A percentile compares a stretch with the other conserved stretches of the same genome.
Conservation (phyloP, 2,329 filamentous ascomycete species). For the Fusarium robinianum region DNA sequence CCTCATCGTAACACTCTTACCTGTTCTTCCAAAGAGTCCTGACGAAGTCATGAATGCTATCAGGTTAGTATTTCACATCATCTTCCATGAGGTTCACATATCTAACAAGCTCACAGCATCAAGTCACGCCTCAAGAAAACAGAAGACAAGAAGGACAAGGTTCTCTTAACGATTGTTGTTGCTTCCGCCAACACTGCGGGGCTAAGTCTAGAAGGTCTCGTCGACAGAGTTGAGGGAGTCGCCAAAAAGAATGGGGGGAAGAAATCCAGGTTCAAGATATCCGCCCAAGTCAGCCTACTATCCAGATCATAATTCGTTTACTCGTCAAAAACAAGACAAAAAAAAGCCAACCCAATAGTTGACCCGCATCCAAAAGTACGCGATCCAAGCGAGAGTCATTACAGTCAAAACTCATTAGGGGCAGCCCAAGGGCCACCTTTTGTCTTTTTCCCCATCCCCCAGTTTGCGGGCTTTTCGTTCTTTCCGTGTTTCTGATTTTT, state of each 20-base stretch:
- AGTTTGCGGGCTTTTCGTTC: too few relatives aligned
- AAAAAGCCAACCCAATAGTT: constrained; percentile 16
- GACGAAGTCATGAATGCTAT: constrained; percentile 44
- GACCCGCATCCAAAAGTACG: constrained; percentile 12
- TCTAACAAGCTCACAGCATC: constrained; percentile 40
- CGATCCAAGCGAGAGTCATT: constrained; percentile 23
- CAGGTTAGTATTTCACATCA: constrained; percentile 43
- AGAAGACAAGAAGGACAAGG: constrained; percentile 43
- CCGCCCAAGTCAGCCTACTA: constrained; percentile 36
- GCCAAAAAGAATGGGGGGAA: constrained; percentile 41
- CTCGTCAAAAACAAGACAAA: constrained; percentile 19
- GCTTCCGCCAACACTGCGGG: constrained; percentile 36
- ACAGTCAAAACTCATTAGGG: constrained; percentile 25
- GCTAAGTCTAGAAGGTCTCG: constrained; percentile 42
- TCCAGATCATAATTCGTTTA: constrained; percentile 30
- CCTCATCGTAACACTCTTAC: constrained; percentile 49
- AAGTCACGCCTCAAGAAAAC: constrained; percentile 33
- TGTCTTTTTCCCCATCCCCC: constrained; percentile 14
- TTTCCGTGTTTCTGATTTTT: constrained; percentile 10
- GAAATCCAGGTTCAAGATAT: constrained; percentile 42
- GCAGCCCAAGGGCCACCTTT: constrained; percentile 8
- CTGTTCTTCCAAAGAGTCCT: constrained; percentile 46
- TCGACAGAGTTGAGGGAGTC: constrained; percentile 40
- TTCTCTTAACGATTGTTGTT: constrained; percentile 45
- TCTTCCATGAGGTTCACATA: background rate